Conservation (phyloP, 139 green algal species). For the Chlamydomonas sphaeroides region DNA sequence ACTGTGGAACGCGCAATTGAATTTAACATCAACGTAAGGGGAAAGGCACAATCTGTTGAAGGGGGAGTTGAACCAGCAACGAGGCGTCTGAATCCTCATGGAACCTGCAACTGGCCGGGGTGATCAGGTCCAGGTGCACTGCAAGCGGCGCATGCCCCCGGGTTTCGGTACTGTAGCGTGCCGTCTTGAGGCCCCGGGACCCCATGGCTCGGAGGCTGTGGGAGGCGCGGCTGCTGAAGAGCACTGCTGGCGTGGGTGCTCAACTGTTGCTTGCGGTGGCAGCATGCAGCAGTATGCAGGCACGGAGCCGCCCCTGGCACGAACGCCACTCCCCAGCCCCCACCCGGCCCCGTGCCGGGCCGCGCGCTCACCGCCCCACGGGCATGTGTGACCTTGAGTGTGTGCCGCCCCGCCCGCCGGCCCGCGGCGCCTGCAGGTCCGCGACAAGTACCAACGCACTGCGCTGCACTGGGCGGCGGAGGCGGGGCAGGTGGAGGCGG, state of each 20-base stretch:
- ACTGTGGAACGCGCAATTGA: conserved; percentile 47
- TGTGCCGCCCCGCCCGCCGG: not conserved
- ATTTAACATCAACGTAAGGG: conserved; percentile 53
- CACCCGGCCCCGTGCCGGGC: too few species aligned
- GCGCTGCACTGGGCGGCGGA: conserved; percentile 65
- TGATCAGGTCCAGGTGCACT: not conserved
- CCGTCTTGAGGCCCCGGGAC: too few species aligned
- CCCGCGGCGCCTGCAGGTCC: not conserved
- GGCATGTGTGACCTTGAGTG: not conserved
- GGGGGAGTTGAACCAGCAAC: not conserved
- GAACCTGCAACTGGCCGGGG: not conserved
- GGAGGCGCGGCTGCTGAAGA: too few species aligned
- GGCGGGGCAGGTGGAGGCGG: conserved; percentile 43
- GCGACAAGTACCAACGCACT: conserved; percentile 54
- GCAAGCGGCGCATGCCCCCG: too few species aligned
- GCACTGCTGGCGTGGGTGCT: not conserved
- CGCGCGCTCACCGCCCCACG: too few species aligned
- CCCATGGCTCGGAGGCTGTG: too few species aligned
- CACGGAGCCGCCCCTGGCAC: too few species aligned
- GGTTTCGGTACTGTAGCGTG: not conserved
- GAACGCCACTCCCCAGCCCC: too few species aligned
- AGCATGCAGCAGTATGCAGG: not conserved
- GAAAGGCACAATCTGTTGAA: not conserved
- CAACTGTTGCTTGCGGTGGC: not conserved
- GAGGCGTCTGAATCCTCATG: too few species aligned